A percentile compares a stretch with the other conserved stretches of the same genome.
phyloP scores from a whole-genome alignment of 2,329 filamentous ascomycete genomes.

The Calycina herbarum region DNA sequence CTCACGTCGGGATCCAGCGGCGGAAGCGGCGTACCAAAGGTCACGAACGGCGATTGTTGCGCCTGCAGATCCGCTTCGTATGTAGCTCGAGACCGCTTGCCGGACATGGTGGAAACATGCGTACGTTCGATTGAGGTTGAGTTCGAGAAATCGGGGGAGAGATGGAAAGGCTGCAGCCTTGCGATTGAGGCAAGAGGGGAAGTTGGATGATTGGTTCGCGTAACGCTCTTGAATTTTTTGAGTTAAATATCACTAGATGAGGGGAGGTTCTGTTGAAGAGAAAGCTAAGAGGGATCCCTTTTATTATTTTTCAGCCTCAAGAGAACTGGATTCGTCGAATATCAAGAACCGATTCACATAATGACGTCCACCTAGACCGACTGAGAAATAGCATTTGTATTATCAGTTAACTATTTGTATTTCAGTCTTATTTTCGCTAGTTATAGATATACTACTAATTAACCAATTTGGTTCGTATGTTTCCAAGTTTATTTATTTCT shows the following conservation, averaged over 20 bases:
- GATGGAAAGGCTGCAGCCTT: neutral
- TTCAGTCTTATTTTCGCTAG: no score
- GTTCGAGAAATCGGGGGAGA: neutral
- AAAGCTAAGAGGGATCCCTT: no score
- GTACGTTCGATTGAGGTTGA: neutral
- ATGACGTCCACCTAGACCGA: no score
- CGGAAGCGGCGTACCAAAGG: constrained; percentile 84
- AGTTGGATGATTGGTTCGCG: neutral
- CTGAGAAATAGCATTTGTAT: no score
- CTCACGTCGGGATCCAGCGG: constrained; percentile 72
- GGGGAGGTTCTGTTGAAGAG: neutral
- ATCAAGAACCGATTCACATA: no score
- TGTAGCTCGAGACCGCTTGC: constrained; percentile 74
- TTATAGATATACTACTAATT: no score
- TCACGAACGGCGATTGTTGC: constrained; percentile 70
- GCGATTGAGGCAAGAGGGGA: neutral
- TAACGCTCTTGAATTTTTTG: neutral
- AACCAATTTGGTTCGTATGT: no score
- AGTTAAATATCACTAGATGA: neutral
- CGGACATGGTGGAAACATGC: constrained; percentile 57
- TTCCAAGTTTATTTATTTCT: no score
- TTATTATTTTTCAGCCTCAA: no score
- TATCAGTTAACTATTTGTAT: no score
- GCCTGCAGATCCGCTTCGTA: constrained; percentile 74
- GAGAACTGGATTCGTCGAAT: no score